phyloP scores from a whole-genome alignment of 495 filamentous ascomycete genomes.

The Talaromyces ruber region DNA sequence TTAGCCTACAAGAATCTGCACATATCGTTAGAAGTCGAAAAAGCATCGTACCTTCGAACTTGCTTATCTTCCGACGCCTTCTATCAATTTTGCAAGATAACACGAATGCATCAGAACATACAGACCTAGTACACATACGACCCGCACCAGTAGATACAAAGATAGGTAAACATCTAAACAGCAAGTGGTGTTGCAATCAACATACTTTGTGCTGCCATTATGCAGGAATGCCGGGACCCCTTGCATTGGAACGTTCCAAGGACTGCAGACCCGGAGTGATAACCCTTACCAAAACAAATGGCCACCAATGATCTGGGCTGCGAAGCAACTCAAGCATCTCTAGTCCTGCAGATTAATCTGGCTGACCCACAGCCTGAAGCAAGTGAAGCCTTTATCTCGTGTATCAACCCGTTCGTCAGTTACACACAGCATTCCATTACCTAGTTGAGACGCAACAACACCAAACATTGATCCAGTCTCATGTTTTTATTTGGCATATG shows the following conservation, averaged over 20 bases:
- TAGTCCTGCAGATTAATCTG: background rate
- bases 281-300: background rate
- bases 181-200: background rate
- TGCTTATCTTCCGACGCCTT: background rate
- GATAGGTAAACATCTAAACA: background rate
- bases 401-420: background rate
- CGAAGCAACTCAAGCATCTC: background rate
- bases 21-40: background rate
- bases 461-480: background rate
- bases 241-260: background rate
- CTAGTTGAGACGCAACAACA: background rate
- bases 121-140: background rate
- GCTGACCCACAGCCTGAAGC: background rate
- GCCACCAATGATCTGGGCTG: background rate
- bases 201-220: background rate
- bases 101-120: background rate
- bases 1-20: background rate
- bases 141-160: background rate
- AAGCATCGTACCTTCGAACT: background rate
- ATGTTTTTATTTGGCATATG: background rate
- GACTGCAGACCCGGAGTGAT: background rate
- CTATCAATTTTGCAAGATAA: background rate
- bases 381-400: background rate
- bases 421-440: background rate
- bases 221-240: background rate